Conservation (phyloP, 1,284 basidiomycete species). For the Laetiporus sulphureus region DNA sequence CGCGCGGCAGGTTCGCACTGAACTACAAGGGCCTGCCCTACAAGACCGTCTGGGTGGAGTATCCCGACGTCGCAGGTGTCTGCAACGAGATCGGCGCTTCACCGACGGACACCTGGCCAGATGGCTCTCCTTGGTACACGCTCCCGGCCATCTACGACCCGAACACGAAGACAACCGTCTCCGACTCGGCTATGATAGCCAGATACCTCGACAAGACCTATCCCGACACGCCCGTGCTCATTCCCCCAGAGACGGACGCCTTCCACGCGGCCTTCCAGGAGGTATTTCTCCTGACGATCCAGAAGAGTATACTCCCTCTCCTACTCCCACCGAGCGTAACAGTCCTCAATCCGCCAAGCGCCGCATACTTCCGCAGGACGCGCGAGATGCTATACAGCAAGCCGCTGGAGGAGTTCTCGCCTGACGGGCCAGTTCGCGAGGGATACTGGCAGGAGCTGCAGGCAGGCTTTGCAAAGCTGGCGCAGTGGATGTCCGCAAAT, state of each 20-base stretch:
- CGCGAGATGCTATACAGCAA: slow-evolving; percentile 11
- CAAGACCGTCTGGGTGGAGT: slow-evolving; percentile 31
- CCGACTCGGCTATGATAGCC: slow-evolving; percentile 28
- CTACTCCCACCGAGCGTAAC: slow-evolving; percentile 18
- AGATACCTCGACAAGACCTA: slow-evolving; percentile 29
- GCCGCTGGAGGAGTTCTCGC: slow-evolving; percentile 17
- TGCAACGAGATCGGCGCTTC: slow-evolving; percentile 22
- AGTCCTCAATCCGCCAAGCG: slow-evolving; percentile 20
- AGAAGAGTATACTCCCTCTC: slow-evolving; percentile 4
- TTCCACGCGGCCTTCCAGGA: slow-evolving; percentile 28
- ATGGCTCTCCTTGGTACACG: slow-evolving; percentile 25
- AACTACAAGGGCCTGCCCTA: slow-evolving; percentile 29
- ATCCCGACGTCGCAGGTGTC: slow-evolving; percentile 28
- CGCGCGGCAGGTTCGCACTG: slow-evolving; percentile 27
- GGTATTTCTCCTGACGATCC: slow-evolving; percentile 9
- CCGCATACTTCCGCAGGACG: slow-evolving; percentile 17
- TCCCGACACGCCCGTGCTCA: slow-evolving; percentile 20
- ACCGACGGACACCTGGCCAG: slow-evolving; percentile 15
- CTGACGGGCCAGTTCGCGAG: slow-evolving; percentile 10
- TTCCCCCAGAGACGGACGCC: slow-evolving; percentile 19
- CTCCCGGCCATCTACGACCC: slow-evolving; percentile 28
- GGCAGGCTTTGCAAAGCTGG: slow-evolving; percentile 10
- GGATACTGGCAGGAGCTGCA: slow-evolving; percentile 11
- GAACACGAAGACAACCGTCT: slow-evolving; percentile 18
- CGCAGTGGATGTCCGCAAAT: slow-evolving; percentile 13